Evolutionary conservation across 2,329 filamentous ascomycete genomes (phyloP), one percentile per base, ranked within the genome.

Genomic region (Graphilbum ipis-grandicollis): DNA sequence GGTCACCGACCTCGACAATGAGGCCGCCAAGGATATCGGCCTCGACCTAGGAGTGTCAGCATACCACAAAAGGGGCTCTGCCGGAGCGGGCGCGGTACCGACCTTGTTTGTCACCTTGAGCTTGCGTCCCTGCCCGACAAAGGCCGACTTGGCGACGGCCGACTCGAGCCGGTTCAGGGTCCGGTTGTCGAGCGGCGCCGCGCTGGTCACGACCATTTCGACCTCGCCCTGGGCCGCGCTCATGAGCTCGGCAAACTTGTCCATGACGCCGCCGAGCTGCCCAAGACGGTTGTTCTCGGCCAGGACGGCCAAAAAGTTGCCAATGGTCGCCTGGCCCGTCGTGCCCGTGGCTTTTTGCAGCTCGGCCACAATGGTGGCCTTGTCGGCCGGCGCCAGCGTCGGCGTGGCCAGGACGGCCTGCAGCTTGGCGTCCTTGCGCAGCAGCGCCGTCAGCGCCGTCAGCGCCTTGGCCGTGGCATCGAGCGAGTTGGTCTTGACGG

Each of bases 251-350:
- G 56, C 68, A 54, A 94, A 98, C 73, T 96, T 94, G 55, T 80
- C 73, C 56, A 75, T 77, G 45, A 96, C 79, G 50, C 78, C 76
- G 59, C 78, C 69, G 44, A 98, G 71, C 44, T 90, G 66, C 46
- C 77, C 75, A 48, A 98, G 69, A 49, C 90, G 75, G 75, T 98
- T 98, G 76, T 98, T 93, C 66, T 90, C 83, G 48, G 90, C 88
- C 41, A 98, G 73, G 40, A 88, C 81, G 40, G 66, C 56, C 50
- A 98, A 73, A 68, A 98, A 86, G 73, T 94, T 92, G 76, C 90
- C 85, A 60, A 96, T 66, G 45, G 86, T 83, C 55, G 82, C 75
- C 56, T 81, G 83, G 58, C 77, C 70, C 48, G 63, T 61, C 39
- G 39, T 43, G 49, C 79, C 79, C 46, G 79, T 66, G 55, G 77